Evolutionary conservation across 257 asterid species (phyloP).

Genomic region (Sherardia arvensis): DNA sequence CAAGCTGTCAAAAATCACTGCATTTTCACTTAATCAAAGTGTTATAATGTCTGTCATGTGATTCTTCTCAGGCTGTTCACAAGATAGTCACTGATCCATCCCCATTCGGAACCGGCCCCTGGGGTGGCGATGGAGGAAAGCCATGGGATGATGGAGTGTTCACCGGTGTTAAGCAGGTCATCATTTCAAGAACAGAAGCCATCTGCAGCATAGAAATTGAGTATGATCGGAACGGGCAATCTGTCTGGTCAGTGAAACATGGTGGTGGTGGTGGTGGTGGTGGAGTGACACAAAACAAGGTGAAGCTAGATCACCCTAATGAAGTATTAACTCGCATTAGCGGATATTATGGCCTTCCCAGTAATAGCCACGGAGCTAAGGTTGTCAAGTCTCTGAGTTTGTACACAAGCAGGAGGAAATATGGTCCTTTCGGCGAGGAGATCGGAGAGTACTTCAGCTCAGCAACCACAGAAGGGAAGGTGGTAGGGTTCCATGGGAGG

Average conservation of each 20-base stretch:
- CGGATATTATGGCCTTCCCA: slow-evolving; percentile 51
- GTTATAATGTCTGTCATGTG: not conserved
- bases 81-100: slow-evolving; percentile 34
- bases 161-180: slow-evolving; percentile 61
- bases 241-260: slow-evolving; percentile 80
- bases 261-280: slow-evolving; percentile 45
- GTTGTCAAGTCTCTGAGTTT: slow-evolving; percentile 60
- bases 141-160: slow-evolving; percentile 90
- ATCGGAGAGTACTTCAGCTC: slow-evolving; percentile 55
- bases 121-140: slow-evolving; percentile 88
- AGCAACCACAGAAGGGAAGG: slow-evolving; percentile 68
- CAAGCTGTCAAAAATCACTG: too few relatives aligned
- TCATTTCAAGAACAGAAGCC: slow-evolving; percentile 40
- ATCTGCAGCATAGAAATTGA: slow-evolving; percentile 57
- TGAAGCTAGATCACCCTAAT: slow-evolving; percentile 57
- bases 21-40: not conserved
- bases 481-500: slow-evolving; percentile 80
- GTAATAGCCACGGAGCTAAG: slow-evolving; percentile 32
- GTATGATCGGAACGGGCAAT: slow-evolving; percentile 81
- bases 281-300: slow-evolving; percentile 45
- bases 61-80: slow-evolving; percentile 26
- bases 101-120: slow-evolving; percentile 82
- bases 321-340: slow-evolving; percentile 63
- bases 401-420: slow-evolving; percentile 42
- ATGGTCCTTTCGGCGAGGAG: slow-evolving; percentile 73